phyloP scores from a whole-genome alignment of 768 basidiomycete genomes.

The Peribolospora baueri region DNA sequence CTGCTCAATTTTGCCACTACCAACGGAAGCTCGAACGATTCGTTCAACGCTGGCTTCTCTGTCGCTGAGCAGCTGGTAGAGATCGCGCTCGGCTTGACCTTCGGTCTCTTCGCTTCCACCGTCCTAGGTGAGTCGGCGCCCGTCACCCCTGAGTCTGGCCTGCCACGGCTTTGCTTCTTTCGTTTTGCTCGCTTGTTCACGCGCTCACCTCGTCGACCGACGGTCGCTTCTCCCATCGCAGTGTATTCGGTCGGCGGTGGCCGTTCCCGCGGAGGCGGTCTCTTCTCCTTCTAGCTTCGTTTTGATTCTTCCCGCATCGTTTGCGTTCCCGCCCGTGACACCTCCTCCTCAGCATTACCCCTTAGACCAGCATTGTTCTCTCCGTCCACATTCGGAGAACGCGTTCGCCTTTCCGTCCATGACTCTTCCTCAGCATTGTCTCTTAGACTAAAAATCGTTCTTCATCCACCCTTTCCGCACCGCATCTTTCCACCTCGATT shows the following conservation, averaged over 20 bases:
- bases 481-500: no score
- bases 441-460: no score
- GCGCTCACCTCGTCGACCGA: conserved; percentile 9
- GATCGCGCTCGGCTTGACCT: conserved; percentile 53
- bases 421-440: no score
- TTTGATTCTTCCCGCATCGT: neutral
- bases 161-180: conserved; percentile 10
- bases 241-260: conserved; percentile 20
- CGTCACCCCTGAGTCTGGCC: no score
- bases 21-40: conserved; percentile 14
- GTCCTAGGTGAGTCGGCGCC: conserved; percentile 22
- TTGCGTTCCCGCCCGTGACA: no score
- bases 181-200: no score
- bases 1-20: conserved; percentile 43
- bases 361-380: no score
- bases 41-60: conserved; percentile 46
- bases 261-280: conserved; percentile 19
- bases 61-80: conserved; percentile 52
- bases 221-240: neutral
- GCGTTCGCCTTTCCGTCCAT: no score
- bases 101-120: conserved; percentile 48
- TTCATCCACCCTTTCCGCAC: no score
- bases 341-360: no score
- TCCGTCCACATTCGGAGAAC: no score
- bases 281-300: conserved; percentile 21